phyloP scores from a whole-genome alignment of 108 stramenopile species.

The Fistulifera pelliculosa region DNA sequence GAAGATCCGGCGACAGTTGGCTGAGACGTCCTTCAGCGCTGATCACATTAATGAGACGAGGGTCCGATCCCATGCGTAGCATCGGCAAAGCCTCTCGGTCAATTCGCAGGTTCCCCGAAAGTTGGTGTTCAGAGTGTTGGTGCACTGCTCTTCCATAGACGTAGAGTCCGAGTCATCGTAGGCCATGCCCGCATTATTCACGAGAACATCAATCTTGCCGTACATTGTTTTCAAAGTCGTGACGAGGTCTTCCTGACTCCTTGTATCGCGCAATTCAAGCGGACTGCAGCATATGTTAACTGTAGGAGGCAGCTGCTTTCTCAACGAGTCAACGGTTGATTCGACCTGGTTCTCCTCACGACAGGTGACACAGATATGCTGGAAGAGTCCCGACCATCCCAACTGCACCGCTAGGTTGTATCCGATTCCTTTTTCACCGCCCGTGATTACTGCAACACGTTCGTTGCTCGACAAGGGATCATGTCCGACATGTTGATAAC shows the following conservation, averaged over 20 bases:
- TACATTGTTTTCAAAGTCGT: conserved; percentile 19
- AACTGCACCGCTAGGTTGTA: conserved; percentile 44
- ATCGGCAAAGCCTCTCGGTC: conserved; percentile 47
- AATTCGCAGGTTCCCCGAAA: conserved; percentile 60
- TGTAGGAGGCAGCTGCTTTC: neutral
- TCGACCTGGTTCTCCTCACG: conserved; percentile 19
- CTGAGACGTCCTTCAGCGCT: conserved; percentile 28
- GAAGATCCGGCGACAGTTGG: conserved; percentile 34
- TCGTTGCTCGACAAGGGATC: neutral
- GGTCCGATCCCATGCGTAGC: conserved; percentile 26
- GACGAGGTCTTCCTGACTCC: conserved; percentile 28
- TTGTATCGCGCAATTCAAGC: conserved; percentile 26
- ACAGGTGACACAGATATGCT: conserved; percentile 39
- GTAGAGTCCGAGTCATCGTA: conserved; percentile 52
- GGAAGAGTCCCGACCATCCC: conserved; percentile 40
- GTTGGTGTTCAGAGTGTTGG: conserved; percentile 54
- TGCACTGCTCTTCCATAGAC: conserved; percentile 48
- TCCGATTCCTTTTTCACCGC: conserved; percentile 45
- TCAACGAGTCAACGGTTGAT: conserved; percentile 3
- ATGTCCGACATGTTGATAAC: no score
- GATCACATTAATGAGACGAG: conserved; percentile 56
- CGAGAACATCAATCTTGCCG: conserved; percentile 42
- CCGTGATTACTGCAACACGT: conserved; percentile 9
- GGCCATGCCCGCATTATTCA: conserved; percentile 58
- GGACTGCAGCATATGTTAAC: conserved; percentile 21